Evolutionary conservation across 2,329 filamentous ascomycete species (phyloP).

Genomic region (Dactylonectria estremocensis): DNA sequence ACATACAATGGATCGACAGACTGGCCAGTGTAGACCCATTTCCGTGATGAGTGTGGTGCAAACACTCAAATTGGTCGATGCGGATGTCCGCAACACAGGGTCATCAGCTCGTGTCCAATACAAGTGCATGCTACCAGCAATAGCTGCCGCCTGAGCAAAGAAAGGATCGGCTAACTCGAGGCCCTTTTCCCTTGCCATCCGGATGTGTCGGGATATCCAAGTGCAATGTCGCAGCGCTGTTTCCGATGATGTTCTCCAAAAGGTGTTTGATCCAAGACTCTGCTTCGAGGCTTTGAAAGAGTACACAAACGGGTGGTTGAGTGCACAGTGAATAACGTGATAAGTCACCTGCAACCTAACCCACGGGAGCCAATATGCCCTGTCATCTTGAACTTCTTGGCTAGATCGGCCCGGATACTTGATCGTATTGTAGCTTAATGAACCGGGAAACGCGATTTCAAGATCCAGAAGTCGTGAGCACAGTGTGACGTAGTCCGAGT

Average conservation of each 20-base stretch:
- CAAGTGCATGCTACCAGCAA: slow-evolving; percentile 24
- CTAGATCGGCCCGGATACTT: not conserved
- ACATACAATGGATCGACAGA: slow-evolving; percentile 31
- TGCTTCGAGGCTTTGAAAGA: slow-evolving; percentile 14
- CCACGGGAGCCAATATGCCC: slow-evolving; percentile 32
- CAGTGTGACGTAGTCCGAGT: slow-evolving; percentile 30
- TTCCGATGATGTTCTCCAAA: slow-evolving; percentile 33
- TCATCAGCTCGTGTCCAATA: slow-evolving; percentile 32
- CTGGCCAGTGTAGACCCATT: slow-evolving; percentile 33
- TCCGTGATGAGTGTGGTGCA: slow-evolving; percentile 29
- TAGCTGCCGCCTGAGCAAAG: slow-evolving; percentile 34
- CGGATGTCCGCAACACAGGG: slow-evolving; percentile 5
- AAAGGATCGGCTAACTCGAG: slow-evolving; percentile 31
- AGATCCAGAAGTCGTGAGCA: slow-evolving; percentile 20
- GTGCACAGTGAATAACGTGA: slow-evolving; percentile 29
- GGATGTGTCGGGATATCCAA: slow-evolving; percentile 35
- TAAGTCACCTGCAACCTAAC: slow-evolving; percentile 30
- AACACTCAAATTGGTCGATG: slow-evolving; percentile 19
- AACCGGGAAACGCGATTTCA: not conserved
- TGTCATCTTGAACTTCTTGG: not conserved
- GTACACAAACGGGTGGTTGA: slow-evolving; percentile 37
- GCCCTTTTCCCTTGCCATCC: slow-evolving; percentile 23
- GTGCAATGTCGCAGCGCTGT: slow-evolving; percentile 35
- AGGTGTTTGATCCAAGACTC: slow-evolving; percentile 22
- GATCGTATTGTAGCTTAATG: slow-evolving; percentile 27